These are phyloP conservation scores for Phytophthora sansomeana DNA, from an alignment of 352 stramenopile species.

Conservation along the genomic window DNA sequence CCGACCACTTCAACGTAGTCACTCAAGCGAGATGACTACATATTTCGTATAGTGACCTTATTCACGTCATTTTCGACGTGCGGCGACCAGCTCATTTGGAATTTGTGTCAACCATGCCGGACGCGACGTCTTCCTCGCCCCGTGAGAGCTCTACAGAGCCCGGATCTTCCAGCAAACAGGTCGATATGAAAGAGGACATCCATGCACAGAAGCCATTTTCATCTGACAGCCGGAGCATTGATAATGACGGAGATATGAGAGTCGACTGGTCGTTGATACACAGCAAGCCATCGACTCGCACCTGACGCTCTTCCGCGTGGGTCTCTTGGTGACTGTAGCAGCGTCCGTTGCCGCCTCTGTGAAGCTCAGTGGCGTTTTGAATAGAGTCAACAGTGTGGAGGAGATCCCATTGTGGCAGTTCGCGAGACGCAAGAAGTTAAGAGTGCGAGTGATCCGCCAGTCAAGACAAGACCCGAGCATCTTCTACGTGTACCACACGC, in stretches of 20 bases:
- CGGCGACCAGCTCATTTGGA: too few species aligned
- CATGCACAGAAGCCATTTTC: not conserved
- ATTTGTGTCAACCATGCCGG: slow-evolving; percentile 4
- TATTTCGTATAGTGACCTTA: too few species aligned
- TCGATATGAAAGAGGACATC: not conserved
- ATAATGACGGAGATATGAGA: slow-evolving; percentile 32
- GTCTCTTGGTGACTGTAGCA: slow-evolving; percentile 52
- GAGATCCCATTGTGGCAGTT: slow-evolving; percentile 75
- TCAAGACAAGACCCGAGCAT: slow-evolving; percentile 69
- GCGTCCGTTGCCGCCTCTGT: slow-evolving; percentile 54
- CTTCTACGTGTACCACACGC: slow-evolving; percentile 88
- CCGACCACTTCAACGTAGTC: slow-evolving; percentile 20
- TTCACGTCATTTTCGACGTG: too few species aligned
- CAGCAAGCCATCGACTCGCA: slow-evolving; percentile 73
- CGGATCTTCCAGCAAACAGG: slow-evolving; percentile 1
- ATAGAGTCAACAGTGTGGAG: slow-evolving; percentile 59
- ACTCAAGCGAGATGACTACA: not conserved
- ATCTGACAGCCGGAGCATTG: not conserved
- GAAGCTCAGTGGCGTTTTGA: slow-evolving; percentile 65
- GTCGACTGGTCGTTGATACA: slow-evolving; percentile 41
- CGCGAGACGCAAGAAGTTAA: slow-evolving; percentile 71
- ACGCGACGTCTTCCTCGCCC: not conserved
- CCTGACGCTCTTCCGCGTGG: slow-evolving; percentile 70
- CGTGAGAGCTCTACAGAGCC: not conserved
- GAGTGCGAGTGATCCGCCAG: slow-evolving; percentile 76